Percentiles rank a stretch among this genome's conserved stretches.
Evolutionary conservation across 2,329 filamentous ascomycete genomes (phyloP).

Genomic region (Aspergillus latus): DNA sequence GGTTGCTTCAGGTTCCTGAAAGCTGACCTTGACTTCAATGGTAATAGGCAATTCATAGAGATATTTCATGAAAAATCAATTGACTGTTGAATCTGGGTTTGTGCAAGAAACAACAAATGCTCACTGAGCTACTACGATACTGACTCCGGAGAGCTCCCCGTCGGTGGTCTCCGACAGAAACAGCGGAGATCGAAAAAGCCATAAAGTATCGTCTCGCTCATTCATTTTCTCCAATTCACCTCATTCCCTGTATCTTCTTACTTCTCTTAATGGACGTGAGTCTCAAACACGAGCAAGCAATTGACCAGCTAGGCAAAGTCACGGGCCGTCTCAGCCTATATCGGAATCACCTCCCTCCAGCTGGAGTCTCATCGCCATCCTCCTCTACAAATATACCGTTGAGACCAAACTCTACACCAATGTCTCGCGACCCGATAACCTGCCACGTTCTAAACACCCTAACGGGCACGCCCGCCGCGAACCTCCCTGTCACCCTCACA

Average conservation of each 20-base stretch:
- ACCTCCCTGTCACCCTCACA: conserved; percentile 51
- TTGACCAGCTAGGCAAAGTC: conserved; percentile 24
- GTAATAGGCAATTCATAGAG: background rate
- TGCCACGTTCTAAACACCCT: conserved; percentile 53
- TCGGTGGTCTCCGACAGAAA: conserved; percentile 39
- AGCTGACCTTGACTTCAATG: conserved; percentile 6
- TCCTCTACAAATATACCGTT: conserved; percentile 15
- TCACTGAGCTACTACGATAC: conserved; percentile 22
- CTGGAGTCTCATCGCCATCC: conserved; percentile 4
- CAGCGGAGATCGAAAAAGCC: conserved; percentile 22
- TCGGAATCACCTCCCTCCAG: conserved; percentile 31
- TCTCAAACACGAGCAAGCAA: conserved; percentile 15
- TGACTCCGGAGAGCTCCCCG: conserved; percentile 22
- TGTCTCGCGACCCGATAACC: conserved; percentile 49
- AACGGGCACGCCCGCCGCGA: conserved; percentile 45
- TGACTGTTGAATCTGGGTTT: background rate
- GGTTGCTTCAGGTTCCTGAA: conserved; percentile 3
- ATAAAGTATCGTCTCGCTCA: conserved; percentile 1
- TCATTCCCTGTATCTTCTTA: background rate
- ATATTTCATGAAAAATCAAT: background rate
- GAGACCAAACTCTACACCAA: conserved; percentile 21
- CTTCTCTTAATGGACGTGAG: conserved; percentile 26
- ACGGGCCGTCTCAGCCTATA: conserved; percentile 36
- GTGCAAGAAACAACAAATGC: background rate
- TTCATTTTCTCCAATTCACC: background rate